Base-by-base conservation (phyloP, 306 rosid species). In the Inga laurina region DNA sequence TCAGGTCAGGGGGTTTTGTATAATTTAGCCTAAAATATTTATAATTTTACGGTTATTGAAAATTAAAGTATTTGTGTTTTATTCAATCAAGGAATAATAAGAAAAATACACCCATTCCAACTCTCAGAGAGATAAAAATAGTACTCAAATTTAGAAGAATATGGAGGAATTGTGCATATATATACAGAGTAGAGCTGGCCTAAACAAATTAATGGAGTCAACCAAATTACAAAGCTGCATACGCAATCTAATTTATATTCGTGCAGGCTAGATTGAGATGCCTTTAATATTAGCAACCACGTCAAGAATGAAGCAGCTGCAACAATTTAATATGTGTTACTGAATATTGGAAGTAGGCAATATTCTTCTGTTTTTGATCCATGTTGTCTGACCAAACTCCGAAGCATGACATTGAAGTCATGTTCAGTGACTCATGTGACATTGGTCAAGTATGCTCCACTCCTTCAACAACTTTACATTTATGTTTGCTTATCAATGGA, bases 391-490 rank as follows among this genome's bases (percentile, higher is more conserved):
- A 5, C 1, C 27, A 30, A 14, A 45, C 78, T 74, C 0, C 30
- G 1, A 9, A 7, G 11, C 1, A 37, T 76, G n/a, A 1, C 3
- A 0, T n/a, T 54, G n/a, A 0, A 0, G 1, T 10, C 37, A 4
- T 0, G 16, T 59, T 11, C 11, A 56, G 7, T 57, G 37, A 56
- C 10, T 59, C 35, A 59, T 76, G 8, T 41, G 80, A 76, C 80
- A 22, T 76, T 71, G 71, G 22, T 76, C 70, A 57, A n/a, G 18
- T 2, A n/a, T 76, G 70, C 80, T 76, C 80, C 80, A 41, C 14
- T 5, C 24, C 80, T 76, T 59, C 22, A n/a, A 57, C 0, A 7
- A 8, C 80, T 76, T 59, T 0, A 0, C 3, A 14, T 76, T 37
- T 3, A 0, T 2, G 10, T 0, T 0, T 76, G 80, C 13, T 27